These are phyloP conservation scores for Hypoxylon fuscum DNA, from an alignment of 495 filamentous ascomycete species.

Conservation along the genomic window DNA sequence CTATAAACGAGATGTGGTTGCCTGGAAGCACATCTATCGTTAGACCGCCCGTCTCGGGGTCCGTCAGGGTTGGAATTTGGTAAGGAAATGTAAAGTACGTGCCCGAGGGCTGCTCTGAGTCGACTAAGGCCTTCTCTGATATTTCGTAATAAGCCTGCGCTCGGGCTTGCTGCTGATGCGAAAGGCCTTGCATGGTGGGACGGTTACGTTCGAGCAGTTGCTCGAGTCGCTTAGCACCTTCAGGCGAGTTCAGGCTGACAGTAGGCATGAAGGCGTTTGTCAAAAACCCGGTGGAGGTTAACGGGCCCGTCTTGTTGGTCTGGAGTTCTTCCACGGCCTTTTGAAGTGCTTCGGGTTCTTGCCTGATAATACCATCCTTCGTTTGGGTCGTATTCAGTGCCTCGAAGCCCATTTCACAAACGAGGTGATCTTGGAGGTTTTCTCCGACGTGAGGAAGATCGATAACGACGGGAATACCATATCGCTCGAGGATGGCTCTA, in stretches of 20 bases:
- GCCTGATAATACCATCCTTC: neutral
- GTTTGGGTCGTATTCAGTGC: conserved; percentile 8
- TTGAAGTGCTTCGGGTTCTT: neutral
- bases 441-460: conserved; percentile 64
- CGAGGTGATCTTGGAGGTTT: conserved; percentile 64
- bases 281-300: conserved; percentile 10
- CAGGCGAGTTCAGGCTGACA: neutral
- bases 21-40: conserved; percentile 32
- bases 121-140: conserved; percentile 2
- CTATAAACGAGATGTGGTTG: conserved; percentile 52
- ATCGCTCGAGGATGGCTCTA: conserved; percentile 48
- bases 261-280: conserved; percentile 6
- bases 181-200: neutral
- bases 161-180: neutral
- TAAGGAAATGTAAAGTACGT: conserved; percentile 1
- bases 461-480: conserved; percentile 53
- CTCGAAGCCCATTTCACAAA: conserved; percentile 35
- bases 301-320: conserved; percentile 1
- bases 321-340: conserved; percentile 3
- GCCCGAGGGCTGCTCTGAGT: conserved; percentile 1
- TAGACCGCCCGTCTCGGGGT: conserved; percentile 38
- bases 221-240: neutral
- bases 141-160: neutral
- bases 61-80: neutral
- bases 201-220: neutral